Evolutionary conservation across 768 basidiomycete species (phyloP), one percentile per base, ranked within the genome.

Genomic region (Mycena polygramma): DNA sequence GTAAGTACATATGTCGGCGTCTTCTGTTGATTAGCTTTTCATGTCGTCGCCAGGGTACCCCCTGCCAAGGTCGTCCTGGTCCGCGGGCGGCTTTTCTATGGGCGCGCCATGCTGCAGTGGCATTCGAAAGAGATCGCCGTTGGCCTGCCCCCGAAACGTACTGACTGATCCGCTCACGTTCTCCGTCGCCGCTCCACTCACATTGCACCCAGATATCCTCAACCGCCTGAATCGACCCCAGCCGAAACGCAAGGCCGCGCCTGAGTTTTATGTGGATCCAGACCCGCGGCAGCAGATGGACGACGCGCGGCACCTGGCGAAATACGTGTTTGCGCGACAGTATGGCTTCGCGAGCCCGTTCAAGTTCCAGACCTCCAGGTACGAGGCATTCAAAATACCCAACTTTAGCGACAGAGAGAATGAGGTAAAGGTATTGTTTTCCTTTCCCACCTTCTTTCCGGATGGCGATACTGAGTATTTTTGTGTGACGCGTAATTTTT

Each of bases 241-340:
- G 62, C 80, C 75, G 66, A 80, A 79, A 35, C 70, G 77, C 17
- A 79, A 69, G 35, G 60, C 67, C 22, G 66, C 78, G 54, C 77
- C 77, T 48, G 77, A 73, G 7, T 68, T 69, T 4, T 84, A 81
- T 64, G 74, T 80, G 2, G 86, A 89, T 41, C 85, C 84, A 1
- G 87, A 89, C 70, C 81, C 83, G 30, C 82, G 80, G 11, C 76
- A 81, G 68, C 87, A 87, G 73, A 83, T 82, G 52, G 84, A 84
- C 46, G 78, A 88, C 46, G 86, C 88, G 0, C 86, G 92, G 48
- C 90, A 90, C 71, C 80, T 95, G 1, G 85, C 92, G 41, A 96
- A 96, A 81, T 92, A 95, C 75, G 83, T 99, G 2, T 97, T 99
- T 75, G 91, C 96, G 11, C 85, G 91, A 48, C 93, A 96, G 74